phyloP scores from a whole-genome alignment of 371 early-diverging fungal genomes.

The Neoconidiobolus thromboides region DNA sequence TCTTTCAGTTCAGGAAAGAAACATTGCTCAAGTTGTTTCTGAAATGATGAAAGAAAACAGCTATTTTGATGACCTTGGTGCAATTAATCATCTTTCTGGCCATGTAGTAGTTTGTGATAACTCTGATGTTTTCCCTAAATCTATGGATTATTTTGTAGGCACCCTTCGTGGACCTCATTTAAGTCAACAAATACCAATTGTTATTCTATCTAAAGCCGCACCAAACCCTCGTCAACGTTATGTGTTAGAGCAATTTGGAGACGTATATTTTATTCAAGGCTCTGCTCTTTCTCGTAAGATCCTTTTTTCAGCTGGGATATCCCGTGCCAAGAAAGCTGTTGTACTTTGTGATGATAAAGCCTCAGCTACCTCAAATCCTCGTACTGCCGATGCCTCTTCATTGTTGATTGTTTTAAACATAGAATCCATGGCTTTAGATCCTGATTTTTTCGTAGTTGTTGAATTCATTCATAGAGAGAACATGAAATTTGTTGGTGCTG shows the following conservation, averaged over 20 bases:
- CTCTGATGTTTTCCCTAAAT: neutral
- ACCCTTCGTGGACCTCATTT: neutral
- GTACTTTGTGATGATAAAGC: conserved; percentile 22
- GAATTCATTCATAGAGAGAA: conserved; percentile 48
- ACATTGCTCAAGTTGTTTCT: conserved; percentile 2
- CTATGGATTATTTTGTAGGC: conserved; percentile 6
- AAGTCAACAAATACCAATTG: conserved; percentile 19
- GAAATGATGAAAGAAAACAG: conserved; percentile 4
- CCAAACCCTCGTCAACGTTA: conserved; percentile 18
- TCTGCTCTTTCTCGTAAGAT: conserved; percentile 31
- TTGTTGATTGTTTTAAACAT: conserved; percentile 42
- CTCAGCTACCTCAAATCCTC: conserved; percentile 10
- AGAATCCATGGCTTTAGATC: conserved; percentile 26
- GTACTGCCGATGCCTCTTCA: conserved; percentile 33
- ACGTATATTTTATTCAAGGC: conserved; percentile 31
- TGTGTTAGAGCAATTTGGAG: conserved; percentile 21
- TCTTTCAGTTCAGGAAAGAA: conserved; percentile 1
- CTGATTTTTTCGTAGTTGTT: conserved; percentile 31
- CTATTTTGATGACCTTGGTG: neutral
- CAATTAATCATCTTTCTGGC: neutral
- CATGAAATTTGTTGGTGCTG: conserved; percentile 43
- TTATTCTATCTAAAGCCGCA: conserved; percentile 25
- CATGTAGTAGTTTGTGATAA: conserved; percentile 5
- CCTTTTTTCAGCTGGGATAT: conserved; percentile 30
- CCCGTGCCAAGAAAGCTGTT: conserved; percentile 22